Base-by-base conservation (phyloP, 768 basidiomycete species). In the Termitomyces sp. region DNA sequence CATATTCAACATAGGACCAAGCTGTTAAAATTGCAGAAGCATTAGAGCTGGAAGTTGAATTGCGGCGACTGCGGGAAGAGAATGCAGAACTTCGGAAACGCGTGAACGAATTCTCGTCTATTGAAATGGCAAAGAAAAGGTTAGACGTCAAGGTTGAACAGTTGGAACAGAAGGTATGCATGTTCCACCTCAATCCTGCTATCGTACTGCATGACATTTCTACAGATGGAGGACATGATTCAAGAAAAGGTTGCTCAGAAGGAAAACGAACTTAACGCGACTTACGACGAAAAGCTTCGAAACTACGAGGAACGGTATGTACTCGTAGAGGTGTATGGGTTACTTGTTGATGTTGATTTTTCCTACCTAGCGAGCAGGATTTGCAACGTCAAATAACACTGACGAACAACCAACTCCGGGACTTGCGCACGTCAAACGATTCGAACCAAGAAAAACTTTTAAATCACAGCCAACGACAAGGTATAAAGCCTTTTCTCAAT, bases 261-360 rank as follows among this genome's bases (percentile, higher is more conserved):
- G 76, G 94, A 98, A 77, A 96, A 96, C 60, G 97, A 98, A 75
- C 80, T 98, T 20, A 92, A 96, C 65, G 97, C 96, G 15, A 95
- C 92, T 5, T 98, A 97, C 65, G 97, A 99, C 68, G 97, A 99
- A 76, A 89, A 89, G 66, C 81, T 99, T 71, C 82, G 93, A 55
- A 99, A 98, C 73, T 98, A 96, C 67, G 95, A 96, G 73, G 96
- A 96, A 69, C 84, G 96, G 94, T 94, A 66, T 34, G 86, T 73
- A 45, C 31, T 5, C 37, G 32, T 6, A 43, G 15, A 15, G 1
- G 31, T 34, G 31, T n/a, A 43, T n/a, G 17, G n/a, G 43, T 45
- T 34, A 31, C 9, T 20, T 34, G 10, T 9, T 45, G 37, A 56
- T 20, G 15, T 43, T 20, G 12, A 12, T 20, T 63, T 51, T 36